Conservation (phyloP, 2,329 filamentous ascomycete genomes). For the Fusarium newnesense region DNA sequence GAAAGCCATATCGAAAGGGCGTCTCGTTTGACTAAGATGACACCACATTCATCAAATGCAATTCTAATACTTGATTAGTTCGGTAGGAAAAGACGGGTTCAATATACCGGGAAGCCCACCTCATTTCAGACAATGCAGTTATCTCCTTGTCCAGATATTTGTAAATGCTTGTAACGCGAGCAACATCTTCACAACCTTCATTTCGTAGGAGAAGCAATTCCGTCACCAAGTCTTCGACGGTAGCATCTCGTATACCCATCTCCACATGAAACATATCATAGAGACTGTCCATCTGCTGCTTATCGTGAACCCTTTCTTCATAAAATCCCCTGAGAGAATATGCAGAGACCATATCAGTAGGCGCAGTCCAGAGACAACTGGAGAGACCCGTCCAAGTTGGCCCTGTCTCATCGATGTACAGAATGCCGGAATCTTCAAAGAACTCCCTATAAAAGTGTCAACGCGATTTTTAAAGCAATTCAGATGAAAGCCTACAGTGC, state of each 20-base stretch:
- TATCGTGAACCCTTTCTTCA: background rate
- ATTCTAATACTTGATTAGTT: constrained; percentile 9
- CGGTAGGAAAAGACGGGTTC: accelerated
- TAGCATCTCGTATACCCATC: constrained; percentile 8
- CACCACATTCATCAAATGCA: constrained; percentile 1
- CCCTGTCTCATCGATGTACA: background rate
- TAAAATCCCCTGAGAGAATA: constrained; percentile 6
- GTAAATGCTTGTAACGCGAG: background rate
- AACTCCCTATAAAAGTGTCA: background rate
- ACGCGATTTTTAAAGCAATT: accelerated
- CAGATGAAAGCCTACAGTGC: background rate
- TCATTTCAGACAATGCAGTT: background rate
- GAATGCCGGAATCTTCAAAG: constrained; percentile 4
- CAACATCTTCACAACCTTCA: background rate
- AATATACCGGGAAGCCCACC: background rate
- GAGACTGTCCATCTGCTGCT: background rate
- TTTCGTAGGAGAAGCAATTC: constrained; percentile 8
- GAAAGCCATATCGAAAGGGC: constrained; percentile 4
- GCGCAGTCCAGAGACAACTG: constrained; percentile 18
- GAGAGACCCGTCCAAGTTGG: constrained; percentile 1
- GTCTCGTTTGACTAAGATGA: constrained; percentile 6
- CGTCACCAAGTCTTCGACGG: background rate
- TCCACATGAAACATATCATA: background rate
- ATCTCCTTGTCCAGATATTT: constrained; percentile 2
- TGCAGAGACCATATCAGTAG: background rate